phyloP scores from a whole-genome alignment of 495 filamentous ascomycete species.

The Talaromyces wortmannii region DNA sequence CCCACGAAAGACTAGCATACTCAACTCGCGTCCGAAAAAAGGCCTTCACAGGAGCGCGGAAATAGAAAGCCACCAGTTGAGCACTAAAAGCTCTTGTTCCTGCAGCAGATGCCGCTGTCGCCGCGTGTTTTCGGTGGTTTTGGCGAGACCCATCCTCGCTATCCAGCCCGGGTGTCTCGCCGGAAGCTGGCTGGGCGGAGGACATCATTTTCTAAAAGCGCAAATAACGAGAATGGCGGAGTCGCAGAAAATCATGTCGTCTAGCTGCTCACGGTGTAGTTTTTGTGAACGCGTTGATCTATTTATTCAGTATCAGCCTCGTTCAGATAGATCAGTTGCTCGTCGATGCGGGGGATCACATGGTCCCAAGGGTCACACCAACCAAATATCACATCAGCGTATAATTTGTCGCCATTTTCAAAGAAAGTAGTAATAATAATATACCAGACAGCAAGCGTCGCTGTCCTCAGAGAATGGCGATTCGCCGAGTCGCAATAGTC shows the following conservation, averaged over 20 bases:
- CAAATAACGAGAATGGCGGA: background rate
- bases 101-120: constrained; percentile 69
- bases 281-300: background rate
- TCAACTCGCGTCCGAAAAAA: constrained; percentile 88
- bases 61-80: constrained; percentile 80
- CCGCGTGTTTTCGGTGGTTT: constrained; percentile 62
- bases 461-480: too few relatives aligned
- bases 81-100: constrained; percentile 72
- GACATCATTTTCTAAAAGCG: background rate
- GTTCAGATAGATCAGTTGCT: background rate
- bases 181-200: background rate
- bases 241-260: background rate
- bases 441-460: too few relatives aligned
- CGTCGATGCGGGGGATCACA: too few relatives aligned
- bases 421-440: background rate
- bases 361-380: background rate
- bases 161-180: background rate
- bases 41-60: constrained; percentile 78
- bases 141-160: constrained; percentile 9
- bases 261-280: background rate
- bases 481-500: too few relatives aligned
- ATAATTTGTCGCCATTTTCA: background rate
- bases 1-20: constrained; percentile 38
- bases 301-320: background rate
- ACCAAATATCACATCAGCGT: background rate